Evolutionary conservation across 305 asterid species (phyloP), one percentile per base, ranked within the genome.

Genomic region (Fraxinus latifolia): DNA sequence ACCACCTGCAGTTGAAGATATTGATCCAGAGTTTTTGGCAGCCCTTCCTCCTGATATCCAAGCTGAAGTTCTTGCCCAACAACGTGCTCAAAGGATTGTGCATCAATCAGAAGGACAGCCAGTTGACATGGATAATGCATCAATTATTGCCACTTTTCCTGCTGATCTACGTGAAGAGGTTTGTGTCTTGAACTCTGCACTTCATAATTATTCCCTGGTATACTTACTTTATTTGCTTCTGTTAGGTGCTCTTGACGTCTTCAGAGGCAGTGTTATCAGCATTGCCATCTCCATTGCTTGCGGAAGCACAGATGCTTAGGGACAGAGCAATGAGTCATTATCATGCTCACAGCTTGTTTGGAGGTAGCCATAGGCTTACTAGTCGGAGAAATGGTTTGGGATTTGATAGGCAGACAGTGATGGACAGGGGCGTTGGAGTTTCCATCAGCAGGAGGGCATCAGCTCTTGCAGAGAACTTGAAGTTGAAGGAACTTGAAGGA

Each of bases 61-160:
- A 90, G 98, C 98, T 76, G 99, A 96, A 91, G 99, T 96, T 87
- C 93, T 96, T 85, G 98, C 98, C 34, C 99, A 96, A 82, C 99
- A 96, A 82, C 89, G 95, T 74, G 98, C 94, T 36, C 99, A 95
- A 82, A 89, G 97, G 88, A 91, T 95, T 83, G 95, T 91, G 71
- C 97, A 91, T 84, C 97, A 92, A 86, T 93, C 99, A n/a, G 97
- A 96, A 82, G 98, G 99, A 50, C 99, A 91, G 82, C 98, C 99
- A n/a, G 99, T 96, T 85, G 99, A 96, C 87, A 96, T 96, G 99
- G 99, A 96, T 83, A 96, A 96, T 91, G 99, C 98, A 84, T 96
- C 99, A 11, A 96, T 96, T 79, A 93, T 96, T 83, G 99, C 99
- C 84, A 95, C 99, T 74, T 95, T 96, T 82, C 98, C 99, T 27